These are phyloP conservation scores for Nothophytophthora sp. DNA, from an alignment of 352 stramenopile species.

Conservation along the genomic window DNA sequence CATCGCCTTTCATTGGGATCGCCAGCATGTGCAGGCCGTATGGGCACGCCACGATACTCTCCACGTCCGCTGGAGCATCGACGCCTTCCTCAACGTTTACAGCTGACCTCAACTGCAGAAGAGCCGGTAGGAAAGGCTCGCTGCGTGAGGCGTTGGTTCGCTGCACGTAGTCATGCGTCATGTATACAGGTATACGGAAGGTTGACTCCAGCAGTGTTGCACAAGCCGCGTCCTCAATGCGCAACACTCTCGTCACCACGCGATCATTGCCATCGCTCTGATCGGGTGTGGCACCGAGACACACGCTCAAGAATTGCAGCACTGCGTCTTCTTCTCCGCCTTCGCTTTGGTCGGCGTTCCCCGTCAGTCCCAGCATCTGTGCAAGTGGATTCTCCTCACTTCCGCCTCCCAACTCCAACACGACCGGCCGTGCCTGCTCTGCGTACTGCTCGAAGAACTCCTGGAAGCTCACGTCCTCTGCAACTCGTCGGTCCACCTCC, in stretches of 20 bases:
- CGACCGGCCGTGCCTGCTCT: constrained; percentile 27
- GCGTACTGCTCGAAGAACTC: constrained; percentile 68
- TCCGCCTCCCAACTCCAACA: constrained; percentile 27
- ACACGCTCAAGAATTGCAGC: constrained; percentile 11
- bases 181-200: constrained; percentile 56
- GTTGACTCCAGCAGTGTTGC: constrained; percentile 22
- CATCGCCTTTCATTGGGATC: constrained; percentile 16
- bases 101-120: constrained; percentile 22
- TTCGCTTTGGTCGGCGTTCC: constrained; percentile 1
- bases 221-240: constrained; percentile 32
- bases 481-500: constrained; percentile 16
- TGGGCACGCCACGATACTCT: constrained; percentile 43
- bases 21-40: constrained; percentile 64
- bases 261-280: background rate
- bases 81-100: background rate
- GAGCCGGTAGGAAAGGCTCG: constrained; percentile 30
- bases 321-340: background rate
- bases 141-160: constrained; percentile 45
- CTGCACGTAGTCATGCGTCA: constrained; percentile 71
- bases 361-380: constrained; percentile 16
- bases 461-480: constrained; percentile 43
- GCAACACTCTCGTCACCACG: constrained; percentile 17
- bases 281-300: constrained; percentile 22
- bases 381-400: constrained; percentile 7
- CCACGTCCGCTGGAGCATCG: background rate